Evolutionary conservation across 2,329 filamentous ascomycete species (phyloP).

Genomic region (Calonectria fujianensis): DNA sequence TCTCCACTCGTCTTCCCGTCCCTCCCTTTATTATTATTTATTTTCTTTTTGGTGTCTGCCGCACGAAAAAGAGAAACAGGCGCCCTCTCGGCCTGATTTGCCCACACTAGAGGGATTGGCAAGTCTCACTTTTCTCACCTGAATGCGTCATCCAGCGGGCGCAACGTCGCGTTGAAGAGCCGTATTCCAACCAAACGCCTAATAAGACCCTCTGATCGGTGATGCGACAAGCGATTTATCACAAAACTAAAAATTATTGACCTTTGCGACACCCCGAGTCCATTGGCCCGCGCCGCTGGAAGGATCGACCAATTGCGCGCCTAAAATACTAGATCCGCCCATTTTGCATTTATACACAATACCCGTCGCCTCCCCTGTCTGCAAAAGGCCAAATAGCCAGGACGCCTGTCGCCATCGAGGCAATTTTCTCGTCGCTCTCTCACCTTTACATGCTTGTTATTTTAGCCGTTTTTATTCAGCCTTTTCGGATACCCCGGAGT

Average conservation of each 20-base stretch:
- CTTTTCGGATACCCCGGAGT: slow-evolving; percentile 33
- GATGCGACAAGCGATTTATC: slow-evolving; percentile 29
- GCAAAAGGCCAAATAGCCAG: not conserved
- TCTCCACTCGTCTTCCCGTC: not conserved
- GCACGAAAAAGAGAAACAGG: slow-evolving; percentile 33
- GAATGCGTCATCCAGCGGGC: slow-evolving; percentile 41
- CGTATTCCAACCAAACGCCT: slow-evolving; percentile 22
- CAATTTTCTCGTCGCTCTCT: slow-evolving; percentile 20
- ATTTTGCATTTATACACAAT: slow-evolving; percentile 32
- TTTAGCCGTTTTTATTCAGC: slow-evolving; percentile 19
- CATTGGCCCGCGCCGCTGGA: slow-evolving; percentile 23
- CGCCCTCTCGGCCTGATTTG: slow-evolving; percentile 31
- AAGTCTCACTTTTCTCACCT: slow-evolving; percentile 40
- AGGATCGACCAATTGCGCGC: slow-evolving; percentile 20
- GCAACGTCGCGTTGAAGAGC: slow-evolving; percentile 28
- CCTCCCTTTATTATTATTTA: slow-evolving; percentile 11
- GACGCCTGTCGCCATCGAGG: not conserved
- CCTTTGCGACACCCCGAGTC: slow-evolving; percentile 3
- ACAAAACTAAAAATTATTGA: slow-evolving; percentile 29
- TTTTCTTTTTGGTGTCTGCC: not conserved
- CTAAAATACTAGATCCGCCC: slow-evolving; percentile 18
- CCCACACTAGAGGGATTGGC: slow-evolving; percentile 42
- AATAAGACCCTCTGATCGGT: slow-evolving; percentile 27
- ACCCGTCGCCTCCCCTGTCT: not conserved
- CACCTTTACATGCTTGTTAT: slow-evolving; percentile 2